phyloP scores from a whole-genome alignment of 2,329 filamentous ascomycete genomes.

The Calonectria ilicicola region DNA sequence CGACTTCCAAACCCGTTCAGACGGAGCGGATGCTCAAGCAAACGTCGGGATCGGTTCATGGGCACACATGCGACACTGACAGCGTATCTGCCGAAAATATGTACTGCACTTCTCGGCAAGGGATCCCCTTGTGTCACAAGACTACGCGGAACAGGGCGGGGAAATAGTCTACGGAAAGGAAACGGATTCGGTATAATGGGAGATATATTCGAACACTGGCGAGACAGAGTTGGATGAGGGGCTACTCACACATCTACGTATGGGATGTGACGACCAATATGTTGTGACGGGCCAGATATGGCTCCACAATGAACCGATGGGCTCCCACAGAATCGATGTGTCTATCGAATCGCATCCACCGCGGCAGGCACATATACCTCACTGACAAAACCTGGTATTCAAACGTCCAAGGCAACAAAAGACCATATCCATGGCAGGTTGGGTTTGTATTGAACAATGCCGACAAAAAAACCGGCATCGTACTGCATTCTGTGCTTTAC shows the following conservation, averaged over 20 bases:
- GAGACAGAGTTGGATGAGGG: not conserved
- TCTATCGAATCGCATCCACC: constrained; percentile 23
- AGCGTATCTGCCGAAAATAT: constrained; percentile 23
- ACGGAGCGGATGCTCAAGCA: constrained; percentile 10
- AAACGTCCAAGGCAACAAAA: not conserved
- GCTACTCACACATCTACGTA: not conserved
- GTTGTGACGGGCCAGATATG: not conserved
- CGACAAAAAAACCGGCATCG: not conserved
- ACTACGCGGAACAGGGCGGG: not conserved
- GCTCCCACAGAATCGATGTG: not conserved
- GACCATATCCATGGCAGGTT: not conserved
- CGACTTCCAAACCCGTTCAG: not conserved
- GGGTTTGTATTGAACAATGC: not conserved
- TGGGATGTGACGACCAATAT: not conserved
- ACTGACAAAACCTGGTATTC: not conserved
- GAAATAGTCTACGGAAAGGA: not conserved
- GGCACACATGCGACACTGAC: constrained; percentile 26
- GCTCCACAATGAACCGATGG: constrained; percentile 6
- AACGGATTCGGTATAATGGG: not conserved
- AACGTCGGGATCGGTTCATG: constrained; percentile 8
- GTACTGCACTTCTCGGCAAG: not conserved
- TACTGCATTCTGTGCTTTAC: constrained; percentile 3
- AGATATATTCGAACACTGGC: not conserved
- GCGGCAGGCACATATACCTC: constrained; percentile 8
- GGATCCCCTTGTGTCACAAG: not conserved